Base-by-base conservation (phyloP, 2,329 filamentous ascomycete genomes). In the Plenodomus lindquistii region DNA sequence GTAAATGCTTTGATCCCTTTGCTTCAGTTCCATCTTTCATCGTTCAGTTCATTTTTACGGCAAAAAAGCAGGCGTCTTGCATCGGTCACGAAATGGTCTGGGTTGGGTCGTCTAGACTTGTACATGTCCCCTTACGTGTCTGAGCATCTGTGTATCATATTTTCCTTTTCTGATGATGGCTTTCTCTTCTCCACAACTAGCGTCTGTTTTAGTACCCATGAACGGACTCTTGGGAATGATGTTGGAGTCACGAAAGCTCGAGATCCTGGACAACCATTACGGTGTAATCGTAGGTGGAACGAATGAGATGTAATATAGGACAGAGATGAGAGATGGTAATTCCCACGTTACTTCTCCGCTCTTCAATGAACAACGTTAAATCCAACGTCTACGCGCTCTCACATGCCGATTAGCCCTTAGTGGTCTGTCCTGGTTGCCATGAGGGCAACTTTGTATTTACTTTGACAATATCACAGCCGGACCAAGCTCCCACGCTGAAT, bases 61-160 rank as follows among this genome's bases (percentile, higher is more conserved):
- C 62, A 67, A 69, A 59, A 24, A 72, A 72, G 62, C 63, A 65
- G 69, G 66, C 66, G 65, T 70, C 61, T 69, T 71, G 67, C 67
- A 71, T 71, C 59, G 55, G 59, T 61, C 64, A 59, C 56, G 49
- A 56, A 48, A 55, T 49, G 57, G 57, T 57, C 54, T 54, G 57
- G 60, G 52, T 63, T 56, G 56, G 59, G 48, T 41, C 35, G 27
- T 61, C 55, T 69, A 71, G 67, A 69, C 60, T 62, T 70, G 60
- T 68, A 62, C 46, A 64, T 62, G 62, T 62, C 49, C 55, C 48
- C 54, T 49, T 42, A 54, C 47, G 44, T 58, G 57, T 62, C 57
- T 59, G 50, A 57, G 50, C 52, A 62, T 55, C 54, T 57, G 19
- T 70, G 66, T 70, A 68, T 48, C 59, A 69, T 71, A 72, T 60